Conservation (phyloP, 108 stramenopile species). For the Chaetoceros tenuissimus region DNA sequence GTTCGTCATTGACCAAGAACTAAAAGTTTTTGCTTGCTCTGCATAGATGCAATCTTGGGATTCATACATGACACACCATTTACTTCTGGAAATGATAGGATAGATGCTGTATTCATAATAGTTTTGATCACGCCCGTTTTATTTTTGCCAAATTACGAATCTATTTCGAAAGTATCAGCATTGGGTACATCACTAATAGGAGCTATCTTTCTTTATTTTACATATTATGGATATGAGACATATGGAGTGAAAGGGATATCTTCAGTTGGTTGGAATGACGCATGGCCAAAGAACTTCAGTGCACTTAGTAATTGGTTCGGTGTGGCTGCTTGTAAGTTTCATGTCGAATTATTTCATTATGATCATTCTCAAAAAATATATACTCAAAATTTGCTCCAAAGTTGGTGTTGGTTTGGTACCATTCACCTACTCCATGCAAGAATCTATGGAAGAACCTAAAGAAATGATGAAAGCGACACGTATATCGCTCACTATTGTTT, state of each 20-base stretch:
- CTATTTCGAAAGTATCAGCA: not conserved
- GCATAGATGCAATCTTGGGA: slow-evolving; percentile 36
- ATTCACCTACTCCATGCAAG: slow-evolving; percentile 48
- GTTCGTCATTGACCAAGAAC: no score
- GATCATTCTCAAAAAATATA: not conserved
- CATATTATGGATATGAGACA: slow-evolving; percentile 9
- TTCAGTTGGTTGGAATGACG: slow-evolving; percentile 3
- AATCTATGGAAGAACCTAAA: slow-evolving; percentile 64
- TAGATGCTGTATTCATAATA: slow-evolving; percentile 34
- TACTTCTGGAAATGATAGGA: slow-evolving; percentile 18
- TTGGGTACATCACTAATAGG: not conserved
- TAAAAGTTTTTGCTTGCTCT: no score
- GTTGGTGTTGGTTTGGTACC: slow-evolving; percentile 52
- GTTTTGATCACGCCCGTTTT: slow-evolving; percentile 24
- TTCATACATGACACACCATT: slow-evolving; percentile 52
- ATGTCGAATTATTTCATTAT: slow-evolving; percentile 5
- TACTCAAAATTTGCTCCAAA: no score
- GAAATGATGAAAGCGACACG: slow-evolving; percentile 28
- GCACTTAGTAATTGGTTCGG: slow-evolving; percentile 70
- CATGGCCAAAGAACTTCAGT: slow-evolving; percentile 28
- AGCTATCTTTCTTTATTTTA: slow-evolving; percentile 4
- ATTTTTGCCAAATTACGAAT: slow-evolving; percentile 3
- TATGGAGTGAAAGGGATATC: slow-evolving; percentile 15
- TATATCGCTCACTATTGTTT: slow-evolving; percentile 43
- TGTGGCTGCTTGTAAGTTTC: slow-evolving; percentile 45